A percentile compares a stretch with the other conserved stretches of the same genome.
phyloP scores from a whole-genome alignment of 2,329 filamentous ascomycete genomes.

The Hymenoscyphus salicellus region DNA sequence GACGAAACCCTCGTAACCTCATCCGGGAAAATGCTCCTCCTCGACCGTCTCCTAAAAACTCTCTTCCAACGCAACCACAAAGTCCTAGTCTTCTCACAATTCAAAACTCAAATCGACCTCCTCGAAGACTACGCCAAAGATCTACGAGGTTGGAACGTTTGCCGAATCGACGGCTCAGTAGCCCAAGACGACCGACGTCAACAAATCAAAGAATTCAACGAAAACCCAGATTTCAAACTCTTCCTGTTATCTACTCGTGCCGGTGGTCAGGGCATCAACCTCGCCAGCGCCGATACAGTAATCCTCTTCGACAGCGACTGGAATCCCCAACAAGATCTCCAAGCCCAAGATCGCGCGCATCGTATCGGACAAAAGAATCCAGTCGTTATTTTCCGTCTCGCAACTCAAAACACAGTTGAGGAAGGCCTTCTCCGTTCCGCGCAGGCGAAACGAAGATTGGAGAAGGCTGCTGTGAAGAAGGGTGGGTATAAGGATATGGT shows the following conservation, averaged over 20 bases:
- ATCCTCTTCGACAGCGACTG: conserved; percentile 88
- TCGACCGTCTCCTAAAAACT: conserved; percentile 78
- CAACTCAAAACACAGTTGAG: conserved; percentile 90
- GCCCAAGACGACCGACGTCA: conserved; percentile 67
- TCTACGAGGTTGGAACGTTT: conserved; percentile 76
- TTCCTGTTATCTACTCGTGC: conserved; percentile 89
- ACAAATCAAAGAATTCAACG: conserved; percentile 73
- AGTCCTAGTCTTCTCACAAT: conserved; percentile 93
- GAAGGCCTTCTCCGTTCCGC: conserved; percentile 82
- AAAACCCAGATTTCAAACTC: conserved; percentile 61
- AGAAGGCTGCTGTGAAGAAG: conserved; percentile 94
- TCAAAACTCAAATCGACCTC: conserved; percentile 90
- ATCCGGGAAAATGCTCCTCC: conserved; percentile 92
- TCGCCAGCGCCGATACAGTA: conserved; percentile 87
- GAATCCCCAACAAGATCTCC: conserved; percentile 95
- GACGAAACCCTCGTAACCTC: conserved; percentile 82
- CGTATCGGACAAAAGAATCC: conserved; percentile 90
- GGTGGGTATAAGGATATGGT: conserved; percentile 71
- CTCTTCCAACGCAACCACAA: conserved; percentile 78
- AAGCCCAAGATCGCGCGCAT: conserved; percentile 93
- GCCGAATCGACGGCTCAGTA: conserved; percentile 87
- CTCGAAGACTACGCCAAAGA: conserved; percentile 78
- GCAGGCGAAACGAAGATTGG: conserved; percentile 84
- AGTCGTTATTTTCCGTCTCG: conserved; percentile 89
- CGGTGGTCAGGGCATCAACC: conserved; percentile 92